phyloP scores from a whole-genome alignment of 352 stramenopile genomes.

The Globisporangium parvum region DNA sequence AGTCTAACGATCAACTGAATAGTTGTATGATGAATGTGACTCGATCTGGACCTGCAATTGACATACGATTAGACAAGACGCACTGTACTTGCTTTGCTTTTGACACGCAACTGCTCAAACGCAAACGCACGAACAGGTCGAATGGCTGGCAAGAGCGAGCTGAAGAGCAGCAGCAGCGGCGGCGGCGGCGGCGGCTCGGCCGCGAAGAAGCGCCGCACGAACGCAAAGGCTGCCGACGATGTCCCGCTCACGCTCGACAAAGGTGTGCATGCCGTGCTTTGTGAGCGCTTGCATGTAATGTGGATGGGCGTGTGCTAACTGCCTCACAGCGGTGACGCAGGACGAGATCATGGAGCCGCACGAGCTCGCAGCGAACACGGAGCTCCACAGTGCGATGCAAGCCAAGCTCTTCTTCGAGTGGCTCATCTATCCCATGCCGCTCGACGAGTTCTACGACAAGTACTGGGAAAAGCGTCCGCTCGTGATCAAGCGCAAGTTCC shows the following conservation, averaged over 20 bases:
- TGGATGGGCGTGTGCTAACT: not conserved
- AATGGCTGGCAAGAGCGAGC: conserved; percentile 36
- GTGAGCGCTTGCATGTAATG: not conserved
- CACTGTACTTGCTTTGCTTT: not conserved
- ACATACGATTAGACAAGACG: no score
- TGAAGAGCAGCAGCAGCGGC: conserved; percentile 9
- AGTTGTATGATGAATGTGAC: no score
- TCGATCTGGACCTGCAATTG: no score
- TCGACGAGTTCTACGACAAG: conserved; percentile 88
- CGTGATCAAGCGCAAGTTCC: conserved; percentile 64
- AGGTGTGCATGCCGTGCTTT: conserved; percentile 5
- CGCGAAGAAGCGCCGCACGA: conserved; percentile 55
- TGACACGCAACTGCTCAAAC: not conserved
- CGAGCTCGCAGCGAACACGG: conserved; percentile 44
- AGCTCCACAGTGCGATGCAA: conserved; percentile 66
- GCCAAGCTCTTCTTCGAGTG: conserved; percentile 76
- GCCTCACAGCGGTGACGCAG: conserved; percentile 13
- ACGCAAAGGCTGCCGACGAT: conserved; percentile 18
- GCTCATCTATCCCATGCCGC: conserved; percentile 77
- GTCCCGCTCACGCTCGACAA: conserved; percentile 35
- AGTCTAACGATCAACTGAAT: no score
- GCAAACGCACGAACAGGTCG: not conserved
- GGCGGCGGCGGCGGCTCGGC: conserved; percentile 5
- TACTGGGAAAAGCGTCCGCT: conserved; percentile 94
- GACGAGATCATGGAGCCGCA: conserved; percentile 58